Conservation (phyloP, 306 rosid genomes). For the Vigna nakashimae region DNA sequence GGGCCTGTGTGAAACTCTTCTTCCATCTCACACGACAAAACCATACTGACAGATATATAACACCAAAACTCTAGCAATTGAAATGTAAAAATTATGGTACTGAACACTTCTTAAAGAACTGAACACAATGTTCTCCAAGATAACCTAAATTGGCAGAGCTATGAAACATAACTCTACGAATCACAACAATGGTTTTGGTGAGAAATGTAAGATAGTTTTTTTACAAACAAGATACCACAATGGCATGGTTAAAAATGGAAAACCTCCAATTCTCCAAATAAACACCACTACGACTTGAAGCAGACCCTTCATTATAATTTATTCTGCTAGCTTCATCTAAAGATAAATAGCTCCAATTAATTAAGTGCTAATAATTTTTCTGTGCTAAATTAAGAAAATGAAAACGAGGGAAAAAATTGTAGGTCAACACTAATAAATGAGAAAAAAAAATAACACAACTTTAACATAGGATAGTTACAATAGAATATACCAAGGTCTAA, state of each 20-base stretch:
- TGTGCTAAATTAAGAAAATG: constrained; percentile 21
- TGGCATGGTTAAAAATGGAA: too few species aligned
- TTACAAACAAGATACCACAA: too few species aligned
- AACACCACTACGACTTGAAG: too few species aligned
- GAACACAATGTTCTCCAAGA: too few species aligned
- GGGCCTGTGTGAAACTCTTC: neutral
- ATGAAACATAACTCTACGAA: too few species aligned
- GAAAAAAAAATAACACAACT: neutral
- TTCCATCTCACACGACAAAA: neutral
- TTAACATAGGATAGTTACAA: constrained; percentile 12
- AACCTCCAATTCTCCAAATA: too few species aligned
- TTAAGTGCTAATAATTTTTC: constrained; percentile 12
- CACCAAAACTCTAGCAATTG: neutral
- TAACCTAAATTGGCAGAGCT: too few species aligned
- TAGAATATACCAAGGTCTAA: constrained; percentile 75
- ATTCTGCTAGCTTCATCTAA: neutral
- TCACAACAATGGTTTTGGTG: too few species aligned
- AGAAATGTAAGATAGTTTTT: too few species aligned
- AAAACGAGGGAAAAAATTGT: constrained; percentile 20
- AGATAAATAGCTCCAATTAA: neutral
- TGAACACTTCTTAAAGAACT: too few species aligned
- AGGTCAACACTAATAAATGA: constrained; percentile 19
- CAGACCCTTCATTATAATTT: neutral
- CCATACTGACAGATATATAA: neutral
- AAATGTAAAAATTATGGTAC: neutral